These are phyloP conservation scores for Dichotomopilus funicola DNA, from an alignment of 2,329 filamentous ascomycete species.

Conservation along the genomic window DNA sequence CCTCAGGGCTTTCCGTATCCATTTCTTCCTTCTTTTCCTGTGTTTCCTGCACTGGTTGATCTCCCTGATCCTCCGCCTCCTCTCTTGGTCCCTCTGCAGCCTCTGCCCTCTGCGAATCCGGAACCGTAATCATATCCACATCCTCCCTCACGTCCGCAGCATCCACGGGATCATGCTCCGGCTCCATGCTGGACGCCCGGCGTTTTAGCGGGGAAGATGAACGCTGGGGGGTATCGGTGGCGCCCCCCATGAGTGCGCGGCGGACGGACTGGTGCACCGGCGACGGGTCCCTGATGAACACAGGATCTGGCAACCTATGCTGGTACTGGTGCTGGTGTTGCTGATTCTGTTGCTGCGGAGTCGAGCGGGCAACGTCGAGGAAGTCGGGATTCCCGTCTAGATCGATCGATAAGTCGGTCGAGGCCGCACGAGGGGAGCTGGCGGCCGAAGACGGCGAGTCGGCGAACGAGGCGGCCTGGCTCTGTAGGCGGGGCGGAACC, in stretches of 20 bases:
- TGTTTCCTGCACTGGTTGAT: conserved; percentile 4
- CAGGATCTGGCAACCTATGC: conserved; percentile 13
- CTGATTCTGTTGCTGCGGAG: conserved; percentile 23
- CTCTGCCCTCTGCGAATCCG: conserved; percentile 18
- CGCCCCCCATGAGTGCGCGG: conserved; percentile 54
- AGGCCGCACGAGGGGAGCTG: conserved; percentile 52
- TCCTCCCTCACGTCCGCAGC: conserved; percentile 35
- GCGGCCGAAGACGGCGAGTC: conserved; percentile 51
- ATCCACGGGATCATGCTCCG: conserved; percentile 32
- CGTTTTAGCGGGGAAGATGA: conserved; percentile 61
- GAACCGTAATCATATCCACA: conserved; percentile 38
- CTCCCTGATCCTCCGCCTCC: conserved; percentile 1
- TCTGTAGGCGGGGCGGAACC: conserved; percentile 47
- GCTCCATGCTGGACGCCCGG: conserved; percentile 56
- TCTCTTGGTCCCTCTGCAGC: conserved; percentile 13
- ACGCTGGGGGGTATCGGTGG: conserved; percentile 50
- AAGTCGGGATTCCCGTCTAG: conserved; percentile 46
- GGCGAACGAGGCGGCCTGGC: conserved; percentile 36
- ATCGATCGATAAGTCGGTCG: conserved; percentile 51
- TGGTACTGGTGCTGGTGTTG: too few species aligned
- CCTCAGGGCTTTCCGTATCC: background rate
- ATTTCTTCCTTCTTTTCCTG: conserved; percentile 5
- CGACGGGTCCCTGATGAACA: conserved; percentile 42
- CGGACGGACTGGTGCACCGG: conserved; percentile 44
- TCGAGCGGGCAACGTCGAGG: conserved; percentile 35